phyloP scores from a whole-genome alignment of 306 rosid species.

The Rosa persica region DNA sequence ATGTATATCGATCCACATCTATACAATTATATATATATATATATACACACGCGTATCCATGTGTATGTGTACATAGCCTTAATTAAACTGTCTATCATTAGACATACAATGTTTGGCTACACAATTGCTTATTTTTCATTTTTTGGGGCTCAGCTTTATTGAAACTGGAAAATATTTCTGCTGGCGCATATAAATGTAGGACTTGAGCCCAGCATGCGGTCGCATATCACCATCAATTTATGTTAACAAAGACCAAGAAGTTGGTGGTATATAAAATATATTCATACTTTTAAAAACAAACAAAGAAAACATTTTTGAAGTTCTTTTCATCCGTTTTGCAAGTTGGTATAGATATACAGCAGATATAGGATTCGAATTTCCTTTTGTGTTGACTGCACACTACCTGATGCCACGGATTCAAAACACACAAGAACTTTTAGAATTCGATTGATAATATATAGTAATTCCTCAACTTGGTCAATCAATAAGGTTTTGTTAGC shows the following conservation, averaged over 20 bases:
- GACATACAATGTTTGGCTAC: too few species aligned
- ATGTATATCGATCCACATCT: too few species aligned
- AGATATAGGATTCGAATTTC: slow-evolving; percentile 2
- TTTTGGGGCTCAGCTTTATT: too few species aligned
- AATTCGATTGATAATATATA: background rate
- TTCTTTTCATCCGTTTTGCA: background rate
- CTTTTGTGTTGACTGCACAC: slow-evolving; percentile 1
- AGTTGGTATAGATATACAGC: background rate
- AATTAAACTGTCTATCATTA: too few species aligned
- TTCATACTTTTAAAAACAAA: background rate
- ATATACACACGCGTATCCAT: too few species aligned
- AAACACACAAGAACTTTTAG: slow-evolving; percentile 9
- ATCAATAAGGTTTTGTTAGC: background rate
- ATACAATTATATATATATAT: too few species aligned
- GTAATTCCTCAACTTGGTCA: background rate
- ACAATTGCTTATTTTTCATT: too few species aligned
- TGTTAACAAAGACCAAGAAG: background rate
- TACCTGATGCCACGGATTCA: background rate
- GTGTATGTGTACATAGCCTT: too few species aligned
- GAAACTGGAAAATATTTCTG: too few species aligned
- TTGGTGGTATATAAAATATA: background rate
- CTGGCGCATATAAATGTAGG: background rate
- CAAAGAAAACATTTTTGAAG: slow-evolving; percentile 9
- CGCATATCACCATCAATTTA: too few species aligned
- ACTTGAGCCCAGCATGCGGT: background rate